Conservation (phyloP, 768 basidiomycete genomes). For the Royoungia palumana region DNA sequence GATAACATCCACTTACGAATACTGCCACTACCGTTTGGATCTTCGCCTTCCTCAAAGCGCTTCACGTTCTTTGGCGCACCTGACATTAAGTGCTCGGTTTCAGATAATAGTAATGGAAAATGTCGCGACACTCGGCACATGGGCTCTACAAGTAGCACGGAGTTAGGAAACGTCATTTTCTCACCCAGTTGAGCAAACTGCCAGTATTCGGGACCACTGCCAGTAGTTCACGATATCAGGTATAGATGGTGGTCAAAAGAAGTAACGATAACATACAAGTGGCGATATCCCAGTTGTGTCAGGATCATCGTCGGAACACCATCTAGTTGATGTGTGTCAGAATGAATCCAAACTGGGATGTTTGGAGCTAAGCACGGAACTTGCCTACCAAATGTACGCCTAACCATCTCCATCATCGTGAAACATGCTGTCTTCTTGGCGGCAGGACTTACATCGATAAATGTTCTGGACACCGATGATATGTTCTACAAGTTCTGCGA, state of each 20-base stretch:
- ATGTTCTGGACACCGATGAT: conserved; percentile 36
- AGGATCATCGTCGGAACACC: conserved; percentile 52
- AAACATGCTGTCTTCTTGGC: background rate
- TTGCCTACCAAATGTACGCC: conserved; percentile 45
- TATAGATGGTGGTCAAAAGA: conserved; percentile 8
- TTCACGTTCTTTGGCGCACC: conserved; percentile 36
- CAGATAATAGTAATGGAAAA: conserved; percentile 1
- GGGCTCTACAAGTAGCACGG: background rate
- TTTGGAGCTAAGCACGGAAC: background rate
- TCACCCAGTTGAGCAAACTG: conserved; percentile 42
- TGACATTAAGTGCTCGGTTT: conserved; percentile 6
- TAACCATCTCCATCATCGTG: conserved; percentile 13
- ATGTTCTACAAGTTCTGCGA: conserved; percentile 39
- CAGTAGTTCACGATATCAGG: conserved; percentile 4
- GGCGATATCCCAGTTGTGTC: conserved; percentile 43
- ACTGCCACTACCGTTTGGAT: conserved; percentile 45
- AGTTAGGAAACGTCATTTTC: background rate
- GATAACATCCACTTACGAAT: conserved; percentile 35
- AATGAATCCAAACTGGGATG: background rate
- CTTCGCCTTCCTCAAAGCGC: conserved; percentile 43
- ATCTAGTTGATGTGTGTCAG: conserved; percentile 30
- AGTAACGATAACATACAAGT: conserved; percentile 32
- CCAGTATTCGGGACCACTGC: conserved; percentile 45
- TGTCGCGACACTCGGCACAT: background rate
- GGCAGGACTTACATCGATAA: conserved; percentile 36